Base-by-base conservation (phyloP, 192 early-diverging fungal genomes). In the Mycoemilia scoparia region DNA sequence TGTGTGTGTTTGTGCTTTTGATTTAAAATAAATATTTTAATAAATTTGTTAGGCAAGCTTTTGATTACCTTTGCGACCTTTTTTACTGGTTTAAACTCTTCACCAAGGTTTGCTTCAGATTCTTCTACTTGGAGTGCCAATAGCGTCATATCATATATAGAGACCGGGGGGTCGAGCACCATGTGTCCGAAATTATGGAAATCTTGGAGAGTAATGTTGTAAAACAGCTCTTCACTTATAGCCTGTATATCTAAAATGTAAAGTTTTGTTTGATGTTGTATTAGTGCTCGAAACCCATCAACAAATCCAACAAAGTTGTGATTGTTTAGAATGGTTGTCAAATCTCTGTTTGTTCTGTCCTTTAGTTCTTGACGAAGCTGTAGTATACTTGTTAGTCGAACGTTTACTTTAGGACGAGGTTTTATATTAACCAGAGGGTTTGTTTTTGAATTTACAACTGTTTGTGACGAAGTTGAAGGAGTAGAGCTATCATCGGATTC, bases 281-380 rank as follows among this genome's bases (percentile, higher is more conserved):
- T 66, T 24, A 92, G 57, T 5, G 82, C 88, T 12, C 76, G 51
- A 1, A 49, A 42, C 36, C 86, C 74, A 43, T 91, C 83, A 6
- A 93, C 71, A 46, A 70, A 71, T 13, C 92, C 90, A 13, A 97
- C 84, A 66, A 89, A 84, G 0, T 72, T 79, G 44, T 95, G 84
- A 29, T 79, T 67, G 14, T 60, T 51, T 40, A 97, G 69, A 5
- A 97, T 50, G 11, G 71, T 68, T 0, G 87, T 83, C 28, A 93
- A 49, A 2, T 73, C 82, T 52, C 52, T 10, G 21, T 48, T 47
- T 12, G 36, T 31, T 11, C 39, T 34, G 11, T 36, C 51, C 29
- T 66, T 58, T n/a, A 95, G 43, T 32, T 79, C 75, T 9, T 83
- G 67, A 16, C 80, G 62, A 34, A 97, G 45, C 15, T 75, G 70